Base-by-base conservation (phyloP, 352 stramenopile genomes). In the Sclerospora graminicola region DNA sequence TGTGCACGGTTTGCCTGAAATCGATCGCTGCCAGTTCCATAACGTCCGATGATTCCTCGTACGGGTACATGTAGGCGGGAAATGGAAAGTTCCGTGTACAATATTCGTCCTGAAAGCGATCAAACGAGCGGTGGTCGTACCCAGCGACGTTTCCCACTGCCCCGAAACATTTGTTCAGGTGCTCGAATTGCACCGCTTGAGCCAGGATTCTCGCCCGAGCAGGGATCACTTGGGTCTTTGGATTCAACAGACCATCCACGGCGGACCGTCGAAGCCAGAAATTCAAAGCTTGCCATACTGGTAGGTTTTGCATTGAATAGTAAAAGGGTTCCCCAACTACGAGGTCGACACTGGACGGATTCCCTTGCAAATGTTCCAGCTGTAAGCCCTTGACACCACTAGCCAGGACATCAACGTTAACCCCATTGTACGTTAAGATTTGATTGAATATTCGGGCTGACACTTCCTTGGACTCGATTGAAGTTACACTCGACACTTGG, bases 231-330 rank as follows among this genome's bases (percentile, higher is more conserved):
- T 63, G 39, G 5, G 71, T 72, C 11, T 72, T 51, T 0, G 52
- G 37, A 8, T 57, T 29, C 11, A 90, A 26, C 7, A 82, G 42
- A 4, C 36, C 29, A 13, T 63, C 44, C 9, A 89, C 60, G 1
- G 71, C 73, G 5, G 73, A 73, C 5, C 78, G 69, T 8, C 75
- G 72, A 9, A 87, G 54, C 78, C 78, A 90, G 40, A 86, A 90
- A 73, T 90, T 90, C 51, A 86, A 71, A 18, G 75, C 72, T 35
- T 87, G 70, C 78, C 78, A 90, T 0, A 88, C 56, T 23, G 75
- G 72, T 8, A 90, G 57, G 46, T 88, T 90, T 58, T 90, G 78
- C 78, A 90, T 90, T 37, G 75, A 74, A 53, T 90, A 90, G 68
- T 86, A 90, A 43, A 90, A 90, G 1, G 73, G 70, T 41, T 90